Evolutionary conservation across 441 rosid genomes (phyloP).

Genomic region (Kokia cookei): DNA sequence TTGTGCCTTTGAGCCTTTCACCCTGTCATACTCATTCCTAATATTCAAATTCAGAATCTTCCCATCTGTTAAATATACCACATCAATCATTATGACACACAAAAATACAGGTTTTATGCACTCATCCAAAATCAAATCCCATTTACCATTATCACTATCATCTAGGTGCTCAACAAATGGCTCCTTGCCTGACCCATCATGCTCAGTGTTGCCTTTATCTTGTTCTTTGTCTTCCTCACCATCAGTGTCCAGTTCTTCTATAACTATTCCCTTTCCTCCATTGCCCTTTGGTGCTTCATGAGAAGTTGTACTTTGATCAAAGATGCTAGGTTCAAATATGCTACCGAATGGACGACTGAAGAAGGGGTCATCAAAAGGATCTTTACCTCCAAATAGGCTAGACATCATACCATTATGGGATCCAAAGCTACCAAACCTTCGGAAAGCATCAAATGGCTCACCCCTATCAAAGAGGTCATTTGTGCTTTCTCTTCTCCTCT

Average conservation of each 20-base stretch:
- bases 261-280: slow-evolving; percentile 35
- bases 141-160: slow-evolving; percentile 48
- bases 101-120: not conserved
- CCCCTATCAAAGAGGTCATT: slow-evolving; percentile 25
- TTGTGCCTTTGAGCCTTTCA: slow-evolving; percentile 25
- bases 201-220: not conserved
- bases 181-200: slow-evolving; percentile 19
- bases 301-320: slow-evolving; percentile 20
- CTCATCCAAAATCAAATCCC: not conserved
- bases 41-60: slow-evolving; percentile 21
- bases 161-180: slow-evolving; percentile 78
- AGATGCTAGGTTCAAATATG: slow-evolving; percentile 21
- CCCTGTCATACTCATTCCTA: slow-evolving; percentile 22
- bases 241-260: slow-evolving; percentile 64
- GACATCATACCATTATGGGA: slow-evolving; percentile 25
- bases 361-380: slow-evolving; percentile 77
- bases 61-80: slow-evolving; percentile 32
- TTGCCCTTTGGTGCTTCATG: slow-evolving; percentile 8
- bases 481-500: slow-evolving; percentile 40
- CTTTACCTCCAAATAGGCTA: slow-evolving; percentile 52
- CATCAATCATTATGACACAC: not conserved
- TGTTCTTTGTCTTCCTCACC: slow-evolving; percentile 31
- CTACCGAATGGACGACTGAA: slow-evolving; percentile 52
- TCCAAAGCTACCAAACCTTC: slow-evolving; percentile 33
- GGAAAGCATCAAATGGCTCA: slow-evolving; percentile 34